Evolutionary conservation across 805 yeast species (phyloP).

Genomic region (Pichia kluyveri): DNA sequence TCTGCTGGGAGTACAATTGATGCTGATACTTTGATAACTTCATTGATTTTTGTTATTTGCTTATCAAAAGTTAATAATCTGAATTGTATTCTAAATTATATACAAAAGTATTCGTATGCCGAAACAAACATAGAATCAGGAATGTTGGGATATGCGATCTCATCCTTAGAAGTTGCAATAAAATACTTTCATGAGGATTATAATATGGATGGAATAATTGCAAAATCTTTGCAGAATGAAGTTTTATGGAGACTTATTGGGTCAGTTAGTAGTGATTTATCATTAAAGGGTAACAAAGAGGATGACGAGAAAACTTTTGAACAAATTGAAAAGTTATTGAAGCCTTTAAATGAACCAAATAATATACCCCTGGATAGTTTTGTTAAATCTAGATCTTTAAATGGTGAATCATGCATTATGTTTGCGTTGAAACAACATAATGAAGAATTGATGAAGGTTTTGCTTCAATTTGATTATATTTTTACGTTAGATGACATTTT

Average conservation of each 20-base stretch:
- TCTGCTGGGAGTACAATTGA: conserved; percentile 41
- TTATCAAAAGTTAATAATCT: conserved; percentile 51
- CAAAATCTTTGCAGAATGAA: conserved; percentile 37
- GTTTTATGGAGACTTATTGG: conserved; percentile 46
- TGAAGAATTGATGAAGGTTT: conserved; percentile 32
- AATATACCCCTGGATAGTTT: conserved; percentile 14
- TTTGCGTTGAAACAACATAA: conserved; percentile 47
- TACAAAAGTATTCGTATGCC: conserved; percentile 44
- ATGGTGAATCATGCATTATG: conserved; percentile 68
- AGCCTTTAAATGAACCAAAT: conserved; percentile 8
- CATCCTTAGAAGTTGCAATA: conserved; percentile 78
- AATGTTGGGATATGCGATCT: conserved; percentile 61
- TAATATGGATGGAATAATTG: conserved; percentile 22
- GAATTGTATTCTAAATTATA: conserved; percentile 56
- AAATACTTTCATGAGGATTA: conserved; percentile 43
- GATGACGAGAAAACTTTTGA: conserved; percentile 11
- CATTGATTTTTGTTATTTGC: conserved; percentile 62
- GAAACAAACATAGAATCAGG: conserved; percentile 45
- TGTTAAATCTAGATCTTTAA: conserved; percentile 31
- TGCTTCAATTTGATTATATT: conserved; percentile 38
- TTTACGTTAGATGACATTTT: conserved; percentile 61
- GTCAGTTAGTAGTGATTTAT: conserved; percentile 17
- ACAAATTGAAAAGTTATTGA: conserved; percentile 10
- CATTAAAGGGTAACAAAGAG: conserved; percentile 15
- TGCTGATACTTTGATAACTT: conserved; percentile 74